phyloP scores from a whole-genome alignment of 2,329 filamentous ascomycete genomes.

The Paraconiothyrium sp. region DNA sequence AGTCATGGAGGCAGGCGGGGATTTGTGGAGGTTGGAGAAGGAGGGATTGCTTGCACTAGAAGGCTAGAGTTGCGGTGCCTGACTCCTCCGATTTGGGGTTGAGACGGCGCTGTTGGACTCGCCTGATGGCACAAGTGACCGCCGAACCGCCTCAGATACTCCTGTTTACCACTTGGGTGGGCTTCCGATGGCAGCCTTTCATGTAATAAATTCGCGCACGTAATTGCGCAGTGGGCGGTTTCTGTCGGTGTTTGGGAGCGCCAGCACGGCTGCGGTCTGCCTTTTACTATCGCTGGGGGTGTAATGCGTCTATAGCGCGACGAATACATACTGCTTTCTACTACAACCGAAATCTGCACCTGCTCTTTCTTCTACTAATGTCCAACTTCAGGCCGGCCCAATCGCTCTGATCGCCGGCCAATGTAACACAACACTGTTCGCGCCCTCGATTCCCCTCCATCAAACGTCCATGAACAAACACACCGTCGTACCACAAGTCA shows the following conservation, averaged over 20 bases:
- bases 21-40: conserved; percentile 58
- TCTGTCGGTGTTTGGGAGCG: conserved; percentile 4
- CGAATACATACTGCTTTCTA: conserved; percentile 14
- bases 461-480: background rate
- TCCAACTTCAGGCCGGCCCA: background rate
- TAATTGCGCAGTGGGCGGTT: background rate
- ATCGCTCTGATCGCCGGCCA: background rate
- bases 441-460: background rate
- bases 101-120: conserved; percentile 8
- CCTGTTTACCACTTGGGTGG: background rate
- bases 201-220: conserved; percentile 7
- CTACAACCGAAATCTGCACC: background rate
- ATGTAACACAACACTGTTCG: background rate
- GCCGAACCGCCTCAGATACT: background rate
- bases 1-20: conserved; percentile 75
- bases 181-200: background rate
- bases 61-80: conserved; percentile 13
- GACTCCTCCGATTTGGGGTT: conserved; percentile 6
- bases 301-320: conserved; percentile 27
- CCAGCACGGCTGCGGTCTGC: conserved; percentile 1
- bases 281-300: conserved; percentile 14
- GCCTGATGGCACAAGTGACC: background rate
- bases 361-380: background rate
- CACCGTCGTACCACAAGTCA: background rate
- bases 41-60: conserved; percentile 50